Evolutionary conservation across 2,329 filamentous ascomycete genomes (phyloP), one percentile per base, ranked within the genome.

Genomic region (Cercospora berteroae): DNA sequence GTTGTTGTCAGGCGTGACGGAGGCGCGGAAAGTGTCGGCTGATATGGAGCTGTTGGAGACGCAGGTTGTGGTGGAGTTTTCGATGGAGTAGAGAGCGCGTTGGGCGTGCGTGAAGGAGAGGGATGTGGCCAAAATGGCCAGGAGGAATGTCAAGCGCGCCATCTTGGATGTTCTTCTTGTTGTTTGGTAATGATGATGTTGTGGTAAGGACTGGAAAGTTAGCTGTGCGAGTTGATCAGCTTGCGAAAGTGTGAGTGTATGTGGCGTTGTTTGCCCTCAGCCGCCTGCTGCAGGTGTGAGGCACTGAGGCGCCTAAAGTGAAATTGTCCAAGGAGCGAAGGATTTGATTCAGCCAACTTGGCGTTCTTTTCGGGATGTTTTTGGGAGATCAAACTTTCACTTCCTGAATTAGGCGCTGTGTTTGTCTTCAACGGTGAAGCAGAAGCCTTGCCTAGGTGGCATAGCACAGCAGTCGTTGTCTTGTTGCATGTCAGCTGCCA

Each of bases 1-100:
- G 73, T 85, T 85, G 81, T 96, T 96, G 78, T 85, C 83, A 36
- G 91, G 90, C 1, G 89, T 92, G 80, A 91, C 92, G 70, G 87
- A 82, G 78, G 96, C 90, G 73, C 94, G 89, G 87, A 97, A 97
- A 65, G 94, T 85, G 74, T 90, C 93, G 73, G 94, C 93, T 4
- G 91, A 90, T 79, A 97, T 94, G 75, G 89, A 89, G 20, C 91
- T 94, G 79, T 94, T 89, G 67, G 88, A 83, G 84, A 93, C 90
- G 81, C 94, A 97, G 52, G 90, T 86, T 79, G 91, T 92, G 73
- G 97, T 86, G 20, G 93, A 95, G 16, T 33, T 33, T 20, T 29
- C 25, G 77, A 86, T 91, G 63, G 93, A 95, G 75, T 89, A 84
- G 75, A 97, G 90, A 75, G 91, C 83, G 69, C 84, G 85, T 75